Conservation (phyloP, 257 asterid genomes). For the Solanum lycopersicoides region DNA sequence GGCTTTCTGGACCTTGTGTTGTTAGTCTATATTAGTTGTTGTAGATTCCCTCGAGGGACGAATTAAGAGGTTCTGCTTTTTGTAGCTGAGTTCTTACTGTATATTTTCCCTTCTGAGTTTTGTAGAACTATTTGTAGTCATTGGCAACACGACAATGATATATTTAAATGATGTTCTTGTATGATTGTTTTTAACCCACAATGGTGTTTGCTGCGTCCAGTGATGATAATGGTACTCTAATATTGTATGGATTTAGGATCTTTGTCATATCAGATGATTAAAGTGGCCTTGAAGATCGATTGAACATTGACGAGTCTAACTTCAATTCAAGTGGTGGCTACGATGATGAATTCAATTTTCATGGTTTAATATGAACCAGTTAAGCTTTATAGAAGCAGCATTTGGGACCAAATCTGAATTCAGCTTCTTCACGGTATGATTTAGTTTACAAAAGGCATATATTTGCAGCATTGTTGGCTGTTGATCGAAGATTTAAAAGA, state of each 20-base stretch:
- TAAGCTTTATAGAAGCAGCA: no score
- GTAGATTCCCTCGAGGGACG: neutral
- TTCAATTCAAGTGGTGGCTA: neutral
- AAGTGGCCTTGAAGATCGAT: slow-evolving; percentile 43
- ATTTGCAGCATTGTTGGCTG: neutral
- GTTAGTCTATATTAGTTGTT: neutral
- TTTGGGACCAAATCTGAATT: neutral
- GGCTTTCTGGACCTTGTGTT: neutral
- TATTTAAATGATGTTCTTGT: neutral
- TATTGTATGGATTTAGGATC: slow-evolving; percentile 2
- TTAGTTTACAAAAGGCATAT: neutral
- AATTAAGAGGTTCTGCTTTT: neutral
- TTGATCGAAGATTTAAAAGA: neutral
- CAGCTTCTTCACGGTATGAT: neutral
- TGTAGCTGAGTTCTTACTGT: neutral
- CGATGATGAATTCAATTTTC: slow-evolving; percentile 26
- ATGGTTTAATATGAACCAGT: neutral
- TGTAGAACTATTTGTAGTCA: neutral
- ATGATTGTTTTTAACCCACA: slow-evolving; percentile 23
- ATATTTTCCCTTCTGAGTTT: neutral
- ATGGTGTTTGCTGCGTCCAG: slow-evolving; percentile 20
- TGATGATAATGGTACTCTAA: slow-evolving; percentile 5
- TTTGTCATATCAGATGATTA: slow-evolving; percentile 25
- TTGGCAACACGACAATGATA: neutral
- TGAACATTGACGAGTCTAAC: neutral